A percentile compares a stretch with the other conserved stretches of the same genome.
phyloP scores from a whole-genome alignment of 139 green algal species.

The Chara braunii region DNA sequence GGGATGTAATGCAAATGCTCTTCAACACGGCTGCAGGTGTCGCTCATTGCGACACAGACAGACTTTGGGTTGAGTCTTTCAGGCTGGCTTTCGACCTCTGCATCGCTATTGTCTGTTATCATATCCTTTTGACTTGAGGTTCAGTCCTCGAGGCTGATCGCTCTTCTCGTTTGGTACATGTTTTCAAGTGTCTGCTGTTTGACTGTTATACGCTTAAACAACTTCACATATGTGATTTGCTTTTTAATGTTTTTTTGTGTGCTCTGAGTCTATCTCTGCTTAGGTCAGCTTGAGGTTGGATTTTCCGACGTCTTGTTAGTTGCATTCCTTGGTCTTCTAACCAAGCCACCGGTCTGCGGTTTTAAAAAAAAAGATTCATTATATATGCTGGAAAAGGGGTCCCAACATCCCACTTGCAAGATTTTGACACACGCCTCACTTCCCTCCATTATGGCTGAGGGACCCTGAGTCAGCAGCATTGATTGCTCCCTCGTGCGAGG shows the following conservation, averaged over 20 bases:
- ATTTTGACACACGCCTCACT: too few relatives aligned
- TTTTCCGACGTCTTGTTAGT: too few relatives aligned
- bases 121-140: constrained; percentile 14
- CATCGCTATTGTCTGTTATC: constrained; percentile 22
- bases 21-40: constrained; percentile 33
- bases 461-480: too few relatives aligned
- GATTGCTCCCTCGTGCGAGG: too few relatives aligned
- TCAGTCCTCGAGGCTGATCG: not conserved
- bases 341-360: too few relatives aligned
- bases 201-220: not conserved
- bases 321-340: too few relatives aligned
- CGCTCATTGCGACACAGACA: not conserved
- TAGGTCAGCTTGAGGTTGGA: not conserved
- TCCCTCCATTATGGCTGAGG: too few relatives aligned
- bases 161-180: not conserved
- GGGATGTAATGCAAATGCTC: constrained; percentile 42
- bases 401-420: too few relatives aligned
- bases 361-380: too few relatives aligned
- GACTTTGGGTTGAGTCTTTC: constrained; percentile 11
- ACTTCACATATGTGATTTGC: not conserved
- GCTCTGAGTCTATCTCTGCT: not conserved
- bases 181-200: not conserved
- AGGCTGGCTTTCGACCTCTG: constrained; percentile 30
- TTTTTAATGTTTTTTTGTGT: not conserved
- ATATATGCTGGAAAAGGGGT: too few relatives aligned